Conservation (phyloP, 2,329 filamentous ascomycete species). For the Phialemoniopsis sp. region DNA sequence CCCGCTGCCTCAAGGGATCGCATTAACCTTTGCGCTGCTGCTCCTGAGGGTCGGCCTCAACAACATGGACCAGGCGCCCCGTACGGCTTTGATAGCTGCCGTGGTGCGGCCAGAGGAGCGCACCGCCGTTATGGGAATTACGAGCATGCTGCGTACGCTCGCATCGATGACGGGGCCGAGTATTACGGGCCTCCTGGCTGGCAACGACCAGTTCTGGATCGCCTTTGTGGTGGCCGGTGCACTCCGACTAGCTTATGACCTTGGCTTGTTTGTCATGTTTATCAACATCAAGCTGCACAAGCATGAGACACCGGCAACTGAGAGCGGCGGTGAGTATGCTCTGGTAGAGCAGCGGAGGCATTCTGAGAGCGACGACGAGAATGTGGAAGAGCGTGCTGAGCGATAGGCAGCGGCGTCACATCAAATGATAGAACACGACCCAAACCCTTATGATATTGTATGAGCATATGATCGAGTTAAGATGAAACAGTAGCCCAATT, state of each 20-base stretch:
- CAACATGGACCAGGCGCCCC: constrained; percentile 66
- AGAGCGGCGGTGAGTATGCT: neutral
- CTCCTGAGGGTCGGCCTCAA: constrained; percentile 59
- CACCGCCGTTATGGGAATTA: constrained; percentile 69
- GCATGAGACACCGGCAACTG: constrained; percentile 24
- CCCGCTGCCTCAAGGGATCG: constrained; percentile 46
- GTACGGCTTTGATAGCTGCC: constrained; percentile 62
- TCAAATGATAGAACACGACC: too few relatives aligned
- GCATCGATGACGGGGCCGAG: constrained; percentile 51
- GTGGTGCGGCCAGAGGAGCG: constrained; percentile 61
- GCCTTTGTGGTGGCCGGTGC: constrained; percentile 54
- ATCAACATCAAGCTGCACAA: constrained; percentile 50
- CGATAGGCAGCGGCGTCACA: too few relatives aligned
- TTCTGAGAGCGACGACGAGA: too few relatives aligned
- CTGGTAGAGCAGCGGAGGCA: too few relatives aligned
- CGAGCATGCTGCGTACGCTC: constrained; percentile 54
- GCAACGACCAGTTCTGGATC: constrained; percentile 52
- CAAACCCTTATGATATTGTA: too few relatives aligned
- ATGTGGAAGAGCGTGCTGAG: too few relatives aligned
- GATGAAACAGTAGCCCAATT: too few relatives aligned
- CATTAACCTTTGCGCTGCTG: constrained; percentile 49
- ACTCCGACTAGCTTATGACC: constrained; percentile 50
- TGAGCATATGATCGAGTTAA: too few relatives aligned
- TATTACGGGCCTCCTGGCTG: constrained; percentile 52
- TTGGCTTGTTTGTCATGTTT: constrained; percentile 56